Evolutionary conservation across 805 yeast genomes (phyloP), one percentile per base, ranked within the genome.

Genomic region (Barnettozyma siamensis): DNA sequence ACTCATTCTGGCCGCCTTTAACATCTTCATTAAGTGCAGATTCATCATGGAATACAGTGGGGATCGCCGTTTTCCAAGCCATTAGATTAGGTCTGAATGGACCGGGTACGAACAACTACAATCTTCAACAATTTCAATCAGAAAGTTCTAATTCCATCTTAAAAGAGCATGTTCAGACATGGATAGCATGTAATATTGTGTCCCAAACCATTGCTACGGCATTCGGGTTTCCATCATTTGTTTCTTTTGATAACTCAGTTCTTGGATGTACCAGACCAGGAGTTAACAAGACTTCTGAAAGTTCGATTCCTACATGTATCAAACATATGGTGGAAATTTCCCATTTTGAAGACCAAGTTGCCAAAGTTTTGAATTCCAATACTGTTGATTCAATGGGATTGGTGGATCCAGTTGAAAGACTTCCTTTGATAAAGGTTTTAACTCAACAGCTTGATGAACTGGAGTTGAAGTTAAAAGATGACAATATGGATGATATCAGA

Each of bases 21-120:
- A 87, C 96, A 0, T 88, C 98, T 0, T 88, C 97, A 0, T 70
- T 93, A 35, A 85, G 94, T 61, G 96, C 98, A 0, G 98, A 93
- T 58, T 83, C 96, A 7, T 83, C 95, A 4, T 91, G 97, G 95
- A 87, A 85, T 58, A 87, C 97, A 1, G 82, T 88, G 18, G 98
- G 97, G 0, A 80, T 87, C 35, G 98, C 98, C 5, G 70, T 88
- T 53, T 87, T 86, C 62, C 96, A 88, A 57, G 98, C 97, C 0
- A 83, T 89, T 27, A 67, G 97, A 41, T 84, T 91, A 13, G 98
- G 99, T 0, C 67, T 93, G 21, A 96, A 93, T 55, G 74, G 88
- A 18, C 93, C 88, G 0, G 91, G 86, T 17, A 53, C 58, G 0
- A 50, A 55, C 16, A 55, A 72, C 73, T 29, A 65, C 67, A 59